A percentile compares a stretch with the other conserved stretches of the same genome.
phyloP scores from a whole-genome alignment of 179 eudicot species.

The Silene vulgaris region DNA sequence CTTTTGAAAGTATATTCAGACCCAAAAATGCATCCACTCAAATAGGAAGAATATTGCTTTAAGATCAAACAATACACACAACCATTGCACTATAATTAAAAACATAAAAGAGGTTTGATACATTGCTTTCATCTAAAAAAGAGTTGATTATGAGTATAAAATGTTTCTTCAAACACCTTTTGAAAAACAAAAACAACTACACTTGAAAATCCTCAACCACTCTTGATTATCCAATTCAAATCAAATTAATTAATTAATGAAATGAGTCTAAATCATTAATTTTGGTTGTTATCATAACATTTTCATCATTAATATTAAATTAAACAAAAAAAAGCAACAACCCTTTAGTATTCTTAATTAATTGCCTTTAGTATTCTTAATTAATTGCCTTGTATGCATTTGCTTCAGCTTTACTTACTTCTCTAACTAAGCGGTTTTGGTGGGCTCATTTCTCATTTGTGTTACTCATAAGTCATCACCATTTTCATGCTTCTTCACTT shows the following conservation, averaged over 20 bases:
- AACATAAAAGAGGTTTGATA: not conserved
- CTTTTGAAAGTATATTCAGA: not conserved
- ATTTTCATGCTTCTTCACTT: not conserved
- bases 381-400: not conserved
- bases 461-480: conserved; percentile 13
- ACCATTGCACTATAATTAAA: not conserved
- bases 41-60: not conserved
- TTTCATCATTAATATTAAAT: not conserved
- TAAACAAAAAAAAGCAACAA: not conserved
- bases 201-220: conserved; percentile 14
- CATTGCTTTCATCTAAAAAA: not conserved
- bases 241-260: not conserved
- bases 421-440: conserved; percentile 6
- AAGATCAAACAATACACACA: not conserved
- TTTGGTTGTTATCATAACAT: not conserved
- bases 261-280: not conserved
- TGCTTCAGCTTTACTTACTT: conserved; percentile 28
- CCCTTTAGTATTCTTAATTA: conserved; percentile 8
- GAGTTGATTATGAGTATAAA: not conserved
- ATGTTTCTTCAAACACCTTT: not conserved
- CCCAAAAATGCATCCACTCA: not conserved
- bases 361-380: conserved; percentile 1
- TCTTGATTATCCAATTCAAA: not conserved
- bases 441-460: conserved; percentile 7
- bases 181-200: not conserved